phyloP scores from a whole-genome alignment of 352 stramenopile genomes.

The Globisporangium middletonii region DNA sequence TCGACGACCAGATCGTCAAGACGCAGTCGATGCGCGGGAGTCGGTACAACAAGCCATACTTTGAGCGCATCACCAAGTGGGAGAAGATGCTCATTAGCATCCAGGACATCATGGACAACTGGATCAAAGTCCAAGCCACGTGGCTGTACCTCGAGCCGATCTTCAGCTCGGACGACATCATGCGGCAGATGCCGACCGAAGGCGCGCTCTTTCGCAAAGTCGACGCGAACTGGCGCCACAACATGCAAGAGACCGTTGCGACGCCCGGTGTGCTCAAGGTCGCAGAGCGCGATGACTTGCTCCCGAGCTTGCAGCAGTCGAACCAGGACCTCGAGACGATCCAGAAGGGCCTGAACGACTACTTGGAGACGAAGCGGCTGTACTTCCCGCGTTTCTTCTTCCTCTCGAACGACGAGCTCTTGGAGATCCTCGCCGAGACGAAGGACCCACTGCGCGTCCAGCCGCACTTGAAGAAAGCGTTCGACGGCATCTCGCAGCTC shows the following conservation, averaged over 20 bases:
- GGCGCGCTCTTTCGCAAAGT: slow-evolving; percentile 84
- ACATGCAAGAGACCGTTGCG: slow-evolving; percentile 83
- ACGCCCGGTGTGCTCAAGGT: slow-evolving; percentile 74
- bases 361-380: slow-evolving; percentile 88
- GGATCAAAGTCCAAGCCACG: slow-evolving; percentile 91
- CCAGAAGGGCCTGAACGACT: slow-evolving; percentile 91
- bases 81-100: slow-evolving; percentile 88
- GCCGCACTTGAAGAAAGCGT: slow-evolving; percentile 92
- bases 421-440: slow-evolving; percentile 90
- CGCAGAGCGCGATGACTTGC: slow-evolving; percentile 65
- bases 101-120: slow-evolving; percentile 93
- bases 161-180: slow-evolving; percentile 92
- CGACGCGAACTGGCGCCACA: slow-evolving; percentile 80
- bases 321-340: slow-evolving; percentile 93
- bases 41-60: slow-evolving; percentile 92
- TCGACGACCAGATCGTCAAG: slow-evolving; percentile 95
- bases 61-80: slow-evolving; percentile 84
- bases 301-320: slow-evolving; percentile 82
- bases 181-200: slow-evolving; percentile 90
- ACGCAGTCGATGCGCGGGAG: slow-evolving; percentile 93
- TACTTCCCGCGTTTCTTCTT: slow-evolving; percentile 93
- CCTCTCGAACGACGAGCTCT: slow-evolving; percentile 89
- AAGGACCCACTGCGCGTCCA: slow-evolving; percentile 94
- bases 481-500: slow-evolving; percentile 90
- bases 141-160: slow-evolving; percentile 94